Base-by-base conservation (phyloP, 1,284 basidiomycete species). In the Tylopilus sp. region DNA sequence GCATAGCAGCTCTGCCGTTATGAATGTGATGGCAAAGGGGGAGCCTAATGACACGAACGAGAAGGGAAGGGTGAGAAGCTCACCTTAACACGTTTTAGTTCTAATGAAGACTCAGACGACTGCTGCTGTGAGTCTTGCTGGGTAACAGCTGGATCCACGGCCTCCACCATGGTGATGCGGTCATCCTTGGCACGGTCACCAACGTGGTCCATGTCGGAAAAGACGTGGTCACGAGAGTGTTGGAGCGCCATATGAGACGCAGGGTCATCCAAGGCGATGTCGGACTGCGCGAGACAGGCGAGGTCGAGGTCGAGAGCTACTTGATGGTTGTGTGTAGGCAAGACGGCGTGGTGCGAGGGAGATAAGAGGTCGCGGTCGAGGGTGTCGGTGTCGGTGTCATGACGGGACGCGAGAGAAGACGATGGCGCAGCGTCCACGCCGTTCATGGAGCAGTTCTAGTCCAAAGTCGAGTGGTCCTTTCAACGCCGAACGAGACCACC, bases 61-160 rank as follows among this genome's bases (percentile, higher is more conserved):
- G 40, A 54, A 37, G 44, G 52, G 60, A 61, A 57, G 59, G 52
- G 45, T 51, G 52, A 59, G 55, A 60, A 64, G 50, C 69, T 56
- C 55, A 72, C 69, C 63, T 73, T 73, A 57, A 71, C 69, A 65
- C 70, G 69, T 62, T 71, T 71, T 47, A 73, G 55, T 36, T 72
- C 68, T 52, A 68, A 65, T 48, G 68, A 58, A 45, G 67, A 52
- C 47, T 70, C 66, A 15, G 66, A 61, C 36, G 55, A 64, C 53
- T 69, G 66, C 28, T 65, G 69, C 41, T 70, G 68, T 15, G 60
- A 46, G 41, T 71, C 71, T 53, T 69, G 70, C 36, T 63, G 66
- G 34, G 59, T 67, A 47, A 63, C 65, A 26, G 62, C 55, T 21
- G 69, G 64, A 49, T 71, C 68, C 29, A 67, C 65, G 41, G 67